These are phyloP conservation scores for Astrocystis sublimbata DNA, from an alignment of 495 filamentous ascomycete species.

Conservation along the genomic window DNA sequence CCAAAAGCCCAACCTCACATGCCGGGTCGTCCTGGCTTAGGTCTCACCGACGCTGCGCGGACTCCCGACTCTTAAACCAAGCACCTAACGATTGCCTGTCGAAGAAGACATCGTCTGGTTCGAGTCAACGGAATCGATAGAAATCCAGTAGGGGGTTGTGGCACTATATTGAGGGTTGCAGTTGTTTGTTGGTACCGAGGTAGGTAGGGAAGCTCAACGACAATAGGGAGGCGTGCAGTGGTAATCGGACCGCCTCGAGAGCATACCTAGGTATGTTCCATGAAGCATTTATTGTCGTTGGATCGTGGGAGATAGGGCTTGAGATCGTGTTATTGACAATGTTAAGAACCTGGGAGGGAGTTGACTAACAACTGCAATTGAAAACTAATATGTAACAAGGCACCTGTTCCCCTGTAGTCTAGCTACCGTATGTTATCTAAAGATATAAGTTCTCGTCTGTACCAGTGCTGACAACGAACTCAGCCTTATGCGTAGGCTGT, in stretches of 20 bases:
- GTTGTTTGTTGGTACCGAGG: neutral
- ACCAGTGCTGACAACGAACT: neutral
- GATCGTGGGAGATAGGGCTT: too few relatives aligned
- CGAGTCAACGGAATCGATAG: neutral
- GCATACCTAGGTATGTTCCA: too few relatives aligned
- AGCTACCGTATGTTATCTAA: neutral
- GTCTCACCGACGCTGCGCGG: neutral
- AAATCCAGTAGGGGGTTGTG: neutral
- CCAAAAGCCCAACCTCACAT: neutral
- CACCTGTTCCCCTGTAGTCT: too few relatives aligned
- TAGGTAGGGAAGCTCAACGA: too few relatives aligned
- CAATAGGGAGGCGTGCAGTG: neutral
- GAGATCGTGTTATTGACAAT: too few relatives aligned
- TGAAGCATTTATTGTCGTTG: too few relatives aligned
- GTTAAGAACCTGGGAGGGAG: too few relatives aligned
- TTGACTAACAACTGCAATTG: too few relatives aligned
- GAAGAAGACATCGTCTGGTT: neutral
- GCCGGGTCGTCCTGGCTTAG: constrained; percentile 4
- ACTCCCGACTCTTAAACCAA: neutral
- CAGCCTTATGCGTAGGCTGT: constrained; percentile 7
- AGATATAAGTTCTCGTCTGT: neutral
- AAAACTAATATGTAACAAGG: too few relatives aligned
- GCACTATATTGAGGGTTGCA: neutral
- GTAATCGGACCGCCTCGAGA: neutral
- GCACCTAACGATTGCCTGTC: neutral